Evolutionary conservation across 2,329 filamentous ascomycete species (phyloP).

Genomic region (Fragosphaeria purpurea): DNA sequence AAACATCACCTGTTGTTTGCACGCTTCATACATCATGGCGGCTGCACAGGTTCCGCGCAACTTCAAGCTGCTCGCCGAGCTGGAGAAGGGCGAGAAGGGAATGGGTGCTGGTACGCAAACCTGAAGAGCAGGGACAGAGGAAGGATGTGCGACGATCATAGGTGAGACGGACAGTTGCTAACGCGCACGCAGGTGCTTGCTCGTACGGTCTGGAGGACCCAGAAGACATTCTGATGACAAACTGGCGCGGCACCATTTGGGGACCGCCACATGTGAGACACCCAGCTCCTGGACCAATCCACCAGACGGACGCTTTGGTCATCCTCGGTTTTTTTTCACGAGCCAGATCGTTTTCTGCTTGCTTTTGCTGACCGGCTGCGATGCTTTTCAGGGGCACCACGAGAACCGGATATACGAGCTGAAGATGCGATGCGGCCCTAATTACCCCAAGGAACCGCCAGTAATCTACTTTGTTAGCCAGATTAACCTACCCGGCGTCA

Average conservation of each 20-base stretch:
- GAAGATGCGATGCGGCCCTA: conserved; percentile 85
- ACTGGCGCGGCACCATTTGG: conserved; percentile 97
- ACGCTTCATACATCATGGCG: conserved; percentile 17
- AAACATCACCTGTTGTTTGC: too few relatives aligned
- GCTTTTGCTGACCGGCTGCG: too few relatives aligned
- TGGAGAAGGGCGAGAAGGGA: conserved; percentile 98
- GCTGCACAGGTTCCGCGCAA: conserved; percentile 69
- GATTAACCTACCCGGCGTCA: conserved; percentile 94
- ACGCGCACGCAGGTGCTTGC: conserved; percentile 64
- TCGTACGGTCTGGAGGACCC: conserved; percentile 92
- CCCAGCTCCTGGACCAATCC: neutral
- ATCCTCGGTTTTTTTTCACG: neutral
- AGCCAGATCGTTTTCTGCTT: neutral
- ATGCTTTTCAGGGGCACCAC: conserved; percentile 54
- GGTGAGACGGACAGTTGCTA: neutral
- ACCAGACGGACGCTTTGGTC: too few relatives aligned
- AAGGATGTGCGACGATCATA: too few relatives aligned
- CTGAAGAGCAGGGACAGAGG: neutral
- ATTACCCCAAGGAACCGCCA: conserved; percentile 84
- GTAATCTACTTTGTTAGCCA: conserved; percentile 86
- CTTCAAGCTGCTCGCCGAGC: conserved; percentile 91
- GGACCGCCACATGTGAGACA: conserved; percentile 82
- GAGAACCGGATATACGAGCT: conserved; percentile 99
- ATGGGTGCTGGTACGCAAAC: conserved; percentile 63
- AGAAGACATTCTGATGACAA: conserved; percentile 91